These are phyloP conservation scores for Teratosphaeria zuluensis DNA, from an alignment of 2,329 filamentous ascomycete genomes.

Conservation along the genomic window DNA sequence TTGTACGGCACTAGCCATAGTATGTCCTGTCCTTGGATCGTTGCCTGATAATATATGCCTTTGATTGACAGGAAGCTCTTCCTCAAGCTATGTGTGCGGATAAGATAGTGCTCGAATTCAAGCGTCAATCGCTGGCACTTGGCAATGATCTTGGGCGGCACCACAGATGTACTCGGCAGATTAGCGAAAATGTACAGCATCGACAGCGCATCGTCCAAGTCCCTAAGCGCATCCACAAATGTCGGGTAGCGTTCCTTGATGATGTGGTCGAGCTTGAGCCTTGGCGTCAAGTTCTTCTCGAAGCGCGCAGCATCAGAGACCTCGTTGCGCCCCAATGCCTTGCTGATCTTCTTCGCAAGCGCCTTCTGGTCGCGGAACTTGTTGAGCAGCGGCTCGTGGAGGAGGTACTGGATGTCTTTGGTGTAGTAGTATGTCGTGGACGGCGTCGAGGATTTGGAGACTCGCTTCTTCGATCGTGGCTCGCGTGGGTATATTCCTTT, in stretches of 20 bases:
- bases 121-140: slow-evolving; percentile 86
- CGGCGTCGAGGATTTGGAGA: slow-evolving; percentile 76
- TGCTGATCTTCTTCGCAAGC: slow-evolving; percentile 93
- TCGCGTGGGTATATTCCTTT: slow-evolving; percentile 98
- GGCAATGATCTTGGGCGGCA: slow-evolving; percentile 91
- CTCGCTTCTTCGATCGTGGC: slow-evolving; percentile 94
- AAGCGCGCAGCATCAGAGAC: slow-evolving; percentile 77
- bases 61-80: slow-evolving; percentile 98
- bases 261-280: slow-evolving; percentile 89
- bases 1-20: slow-evolving; percentile 96
- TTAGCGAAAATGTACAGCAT: slow-evolving; percentile 98
- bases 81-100: slow-evolving; percentile 77
- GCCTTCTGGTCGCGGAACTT: slow-evolving; percentile 97
- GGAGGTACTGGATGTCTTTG: slow-evolving; percentile 96
- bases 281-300: slow-evolving; percentile 83
- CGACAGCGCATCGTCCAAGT: slow-evolving; percentile 91
- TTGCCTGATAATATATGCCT: slow-evolving; percentile 98
- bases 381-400: slow-evolving; percentile 86
- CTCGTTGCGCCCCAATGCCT: slow-evolving; percentile 84
- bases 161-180: slow-evolving; percentile 77
- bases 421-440: slow-evolving; percentile 87
- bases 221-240: slow-evolving; percentile 85
- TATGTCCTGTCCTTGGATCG: slow-evolving; percentile 91
- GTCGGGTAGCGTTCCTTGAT: slow-evolving; percentile 97
- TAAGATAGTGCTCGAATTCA: slow-evolving; percentile 97